Percentiles rank a stretch among this genome's conserved stretches.
phyloP scores from a whole-genome alignment of 169 alveolate species.

The Plasmodium yoelii region DNA sequence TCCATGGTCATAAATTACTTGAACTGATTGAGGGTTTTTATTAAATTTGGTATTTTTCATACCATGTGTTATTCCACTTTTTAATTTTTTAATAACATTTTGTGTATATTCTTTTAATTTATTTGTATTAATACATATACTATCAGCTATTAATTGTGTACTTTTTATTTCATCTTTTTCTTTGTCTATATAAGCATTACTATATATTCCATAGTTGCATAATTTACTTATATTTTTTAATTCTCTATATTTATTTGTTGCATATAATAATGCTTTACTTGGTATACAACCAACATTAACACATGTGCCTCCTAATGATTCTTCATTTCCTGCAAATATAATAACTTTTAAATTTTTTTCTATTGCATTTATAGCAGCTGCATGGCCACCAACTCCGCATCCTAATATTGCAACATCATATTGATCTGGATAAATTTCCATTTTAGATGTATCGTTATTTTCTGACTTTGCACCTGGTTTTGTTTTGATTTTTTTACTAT shows the following conservation, averaged over 20 bases:
- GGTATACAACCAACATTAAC: constrained; percentile 83
- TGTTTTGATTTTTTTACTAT: not conserved
- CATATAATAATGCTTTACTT: constrained; percentile 78
- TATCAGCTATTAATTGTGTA: constrained; percentile 47
- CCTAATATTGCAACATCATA: constrained; percentile 80
- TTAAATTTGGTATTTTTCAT: constrained; percentile 30
- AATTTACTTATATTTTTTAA: constrained; percentile 70
- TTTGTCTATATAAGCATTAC: constrained; percentile 10
- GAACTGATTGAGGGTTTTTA: constrained; percentile 61
- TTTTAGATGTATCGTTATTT: not conserved
- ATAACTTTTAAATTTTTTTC: constrained; percentile 76
- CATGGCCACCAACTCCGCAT: constrained; percentile 85
- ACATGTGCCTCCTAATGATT: constrained; percentile 80
- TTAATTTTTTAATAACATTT: constrained; percentile 16
- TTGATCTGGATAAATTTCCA: constrained; percentile 8
- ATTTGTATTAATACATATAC: constrained; percentile 10
- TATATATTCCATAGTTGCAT: constrained; percentile 69
- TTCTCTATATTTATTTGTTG: constrained; percentile 75
- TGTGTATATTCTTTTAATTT: constrained; percentile 47
- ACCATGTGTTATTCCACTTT: constrained; percentile 42
- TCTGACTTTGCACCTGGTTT: not conserved
- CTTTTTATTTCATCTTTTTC: constrained; percentile 35
- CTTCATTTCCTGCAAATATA: constrained; percentile 76
- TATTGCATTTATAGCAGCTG: constrained; percentile 78
- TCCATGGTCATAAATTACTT: constrained; percentile 75